Conservation (phyloP, 768 basidiomycete species). For the Boletus reticuloceps region DNA sequence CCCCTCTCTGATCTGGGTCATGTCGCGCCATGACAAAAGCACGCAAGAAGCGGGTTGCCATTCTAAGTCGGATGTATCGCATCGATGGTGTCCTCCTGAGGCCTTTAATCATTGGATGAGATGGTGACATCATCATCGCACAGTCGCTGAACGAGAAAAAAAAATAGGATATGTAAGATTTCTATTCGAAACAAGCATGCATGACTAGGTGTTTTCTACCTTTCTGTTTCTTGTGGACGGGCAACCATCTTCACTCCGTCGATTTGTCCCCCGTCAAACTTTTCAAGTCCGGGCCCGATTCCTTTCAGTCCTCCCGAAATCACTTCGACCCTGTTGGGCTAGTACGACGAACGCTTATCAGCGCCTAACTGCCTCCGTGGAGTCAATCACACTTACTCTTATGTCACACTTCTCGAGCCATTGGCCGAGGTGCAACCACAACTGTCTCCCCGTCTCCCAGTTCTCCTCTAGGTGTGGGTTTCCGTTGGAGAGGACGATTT, state of each 20-base stretch:
- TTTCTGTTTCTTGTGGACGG: conserved; percentile 43
- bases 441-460: conserved; percentile 31
- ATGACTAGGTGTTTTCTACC: conserved; percentile 26
- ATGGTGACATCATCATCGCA: conserved; percentile 14
- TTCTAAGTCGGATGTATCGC: conserved; percentile 30
- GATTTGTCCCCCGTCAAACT: conserved; percentile 39
- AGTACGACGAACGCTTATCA: not conserved
- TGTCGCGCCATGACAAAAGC: conserved; percentile 31
- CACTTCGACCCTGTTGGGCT: conserved; percentile 46
- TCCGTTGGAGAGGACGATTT: conserved; percentile 31
- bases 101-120: conserved; percentile 23
- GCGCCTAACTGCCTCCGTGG: not conserved
- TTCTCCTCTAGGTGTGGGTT: conserved; percentile 34
- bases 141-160: conserved; percentile 22
- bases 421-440: conserved; percentile 27
- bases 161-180: conserved; percentile 19
- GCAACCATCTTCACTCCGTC: conserved; percentile 45
- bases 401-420: conserved; percentile 35
- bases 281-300: conserved; percentile 40
- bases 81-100: conserved; percentile 30
- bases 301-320: conserved; percentile 42
- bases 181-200: conserved; percentile 22
- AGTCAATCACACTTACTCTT: conserved; percentile 18
- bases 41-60: conserved; percentile 31
- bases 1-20: conserved; percentile 24